Base-by-base conservation (phyloP, 345 rosid genomes). In the Hibiscus mutabilis region DNA sequence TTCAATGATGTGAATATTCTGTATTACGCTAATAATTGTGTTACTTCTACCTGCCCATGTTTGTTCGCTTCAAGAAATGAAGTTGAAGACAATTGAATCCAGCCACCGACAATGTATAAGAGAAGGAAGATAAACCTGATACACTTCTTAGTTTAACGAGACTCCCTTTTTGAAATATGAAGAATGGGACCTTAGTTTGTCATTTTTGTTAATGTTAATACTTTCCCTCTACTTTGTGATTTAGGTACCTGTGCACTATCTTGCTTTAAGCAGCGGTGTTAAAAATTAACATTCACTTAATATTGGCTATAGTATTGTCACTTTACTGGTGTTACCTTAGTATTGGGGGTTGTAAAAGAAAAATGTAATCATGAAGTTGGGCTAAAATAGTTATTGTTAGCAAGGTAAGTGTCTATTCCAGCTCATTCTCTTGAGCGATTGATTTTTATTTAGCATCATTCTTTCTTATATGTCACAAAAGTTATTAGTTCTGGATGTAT, bases 211-310 rank as follows among this genome's bases (percentile, higher is more conserved):
- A 11, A 19, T 63, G 67, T 37, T 63, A 60, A 60, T 37, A 18
- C 24, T 8, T 61, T 5, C 16, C n/a, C 49, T 37, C 27, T 63
- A 13, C 19, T 63, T 15, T 49, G 16, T 63, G n/a, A 37, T 63
- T 12, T 19, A 12, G 67, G 31, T 40, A 40, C 24, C 25, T 11
- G 14, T 63, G 18, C 25, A 19, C 24, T 37, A 25, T 12, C 24
- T 40, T 64, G 68, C 51, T 64, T 64, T 40, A 64, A 40, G 68
- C 51, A 11, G 51, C 40, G 68, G 52, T 40, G 29, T 19, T 64
- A 19, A 64, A 40, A 40, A 21, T 10, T 21, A 40, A 40, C 29
- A 64, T 19, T 11, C 51, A 64, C 31, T 12, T 40, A n/a, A 64
- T 61, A 31, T 61, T 61, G 14, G 44, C 66, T 61, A 9, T 61